Base-by-base conservation (phyloP, 345 rosid genomes). In the Linum usitatissimum region DNA sequence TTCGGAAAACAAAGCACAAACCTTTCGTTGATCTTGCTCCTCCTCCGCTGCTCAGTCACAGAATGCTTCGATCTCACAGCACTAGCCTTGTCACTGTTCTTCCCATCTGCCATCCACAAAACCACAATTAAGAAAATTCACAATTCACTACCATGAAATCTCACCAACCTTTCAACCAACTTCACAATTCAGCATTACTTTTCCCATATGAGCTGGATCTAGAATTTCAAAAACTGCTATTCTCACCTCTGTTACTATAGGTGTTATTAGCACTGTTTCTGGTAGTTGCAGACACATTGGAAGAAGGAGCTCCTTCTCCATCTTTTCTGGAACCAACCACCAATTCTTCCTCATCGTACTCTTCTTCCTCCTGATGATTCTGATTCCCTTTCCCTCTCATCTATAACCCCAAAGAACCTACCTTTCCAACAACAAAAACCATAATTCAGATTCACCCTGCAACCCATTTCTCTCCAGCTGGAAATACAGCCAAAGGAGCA, bases 1-100 rank as follows among this genome's bases (percentile, higher is more conserved):
- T 23, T 23, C 28, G 2, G 28, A 23, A 23, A 1, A 40, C 51
- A 45, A 45, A 15, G 14, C 17, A 20, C 62, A 66, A 61, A 86
- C 94, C 99, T 90, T 77, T 93, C 99, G 30, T 93, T 93, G 68
- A 93, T 93, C 81, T 90, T 93, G 86, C 96, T 93, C 72, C 99
- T 82, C 67, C 97, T 74, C 19, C 94, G 81, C 78, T 90, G 99
- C 77, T 93, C 97, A 0, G 94, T 93, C 51, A 90, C 99, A 0
- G 99, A 90, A 72, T 93, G 99, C 42, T 93, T 93, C 34, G 97
- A 93, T 65, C 99, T 84, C 51, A 83, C 76, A 14, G 86, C 90
- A 68, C 66, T 83, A 18, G 94, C 96, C 78, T 73, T 89, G 62
- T 86, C 96, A 45, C 57, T 75, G 66, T 71, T 83, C 75, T 81